These are phyloP conservation scores for Trypanosoma mega DNA, from an alignment of 208 protist species.

Conservation along the genomic window DNA sequence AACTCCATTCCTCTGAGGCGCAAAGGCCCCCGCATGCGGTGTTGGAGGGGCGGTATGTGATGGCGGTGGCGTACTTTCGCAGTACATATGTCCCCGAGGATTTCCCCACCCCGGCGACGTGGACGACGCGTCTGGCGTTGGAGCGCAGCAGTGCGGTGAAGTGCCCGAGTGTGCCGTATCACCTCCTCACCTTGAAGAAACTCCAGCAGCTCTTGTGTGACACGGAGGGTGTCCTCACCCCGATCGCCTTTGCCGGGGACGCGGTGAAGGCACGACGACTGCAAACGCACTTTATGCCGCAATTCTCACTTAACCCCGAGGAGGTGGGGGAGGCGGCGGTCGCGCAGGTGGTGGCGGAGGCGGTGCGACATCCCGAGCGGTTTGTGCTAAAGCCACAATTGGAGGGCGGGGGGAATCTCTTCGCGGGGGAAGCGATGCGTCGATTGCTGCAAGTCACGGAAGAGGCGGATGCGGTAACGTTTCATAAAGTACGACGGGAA, in stretches of 20 bases:
- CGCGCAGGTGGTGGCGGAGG: slow-evolving; percentile 65
- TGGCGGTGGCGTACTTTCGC: slow-evolving; percentile 92
- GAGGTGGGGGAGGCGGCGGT: slow-evolving; percentile 39
- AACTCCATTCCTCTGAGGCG: slow-evolving; percentile 20
- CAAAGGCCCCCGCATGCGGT: slow-evolving; percentile 53
- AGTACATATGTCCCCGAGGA: slow-evolving; percentile 92
- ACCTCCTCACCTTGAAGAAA: slow-evolving; percentile 95
- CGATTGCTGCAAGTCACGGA: slow-evolving; percentile 36
- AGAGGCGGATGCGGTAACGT: slow-evolving; percentile 24
- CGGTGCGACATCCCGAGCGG: slow-evolving; percentile 56
- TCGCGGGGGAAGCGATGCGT: slow-evolving; percentile 77
- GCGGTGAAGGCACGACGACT: slow-evolving; percentile 41
- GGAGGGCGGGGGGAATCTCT: slow-evolving; percentile 94
- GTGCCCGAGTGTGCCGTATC: slow-evolving; percentile 94
- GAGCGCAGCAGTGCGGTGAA: slow-evolving; percentile 91
- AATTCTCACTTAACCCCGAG: slow-evolving; percentile 86
- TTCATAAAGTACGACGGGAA: slow-evolving; percentile 59
- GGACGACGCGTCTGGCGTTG: slow-evolving; percentile 69
- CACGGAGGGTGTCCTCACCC: slow-evolving; percentile 51
- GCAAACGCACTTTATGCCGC: slow-evolving; percentile 71
- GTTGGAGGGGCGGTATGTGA: slow-evolving; percentile 55
- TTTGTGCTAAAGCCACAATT: slow-evolving; percentile 96
- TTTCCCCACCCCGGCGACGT: slow-evolving; percentile 73
- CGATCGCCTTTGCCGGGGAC: slow-evolving; percentile 59
- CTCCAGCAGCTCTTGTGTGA: slow-evolving; percentile 93